Conservation (phyloP, 2,329 filamentous ascomycete species). For the Botrytis cinerea region DNA sequence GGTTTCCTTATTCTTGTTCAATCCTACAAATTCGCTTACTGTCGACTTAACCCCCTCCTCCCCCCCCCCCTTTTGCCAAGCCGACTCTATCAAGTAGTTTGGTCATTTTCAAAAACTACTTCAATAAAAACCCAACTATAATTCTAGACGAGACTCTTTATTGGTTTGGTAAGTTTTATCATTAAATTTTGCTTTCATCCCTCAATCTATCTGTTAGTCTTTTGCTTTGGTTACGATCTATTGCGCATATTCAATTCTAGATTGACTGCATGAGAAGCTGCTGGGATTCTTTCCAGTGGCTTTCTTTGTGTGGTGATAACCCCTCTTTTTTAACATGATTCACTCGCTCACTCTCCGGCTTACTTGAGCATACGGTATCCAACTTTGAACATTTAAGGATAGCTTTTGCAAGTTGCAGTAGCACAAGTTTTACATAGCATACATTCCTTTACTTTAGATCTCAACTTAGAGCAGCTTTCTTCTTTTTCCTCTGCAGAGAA, state of each 20-base stretch:
- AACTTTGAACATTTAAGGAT: neutral
- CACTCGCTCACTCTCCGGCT: conserved; percentile 1
- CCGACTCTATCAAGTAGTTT: neutral
- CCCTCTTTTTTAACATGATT: conserved; percentile 7
- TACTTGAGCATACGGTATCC: neutral
- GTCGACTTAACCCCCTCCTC: conserved; percentile 10
- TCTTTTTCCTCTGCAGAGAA: neutral
- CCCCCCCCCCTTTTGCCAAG: conserved; percentile 5
- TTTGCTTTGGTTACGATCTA: neutral
- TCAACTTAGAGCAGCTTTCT: neutral
- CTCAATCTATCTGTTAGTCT: neutral
- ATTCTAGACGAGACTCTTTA: neutral
- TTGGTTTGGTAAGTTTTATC: conserved; percentile 11
- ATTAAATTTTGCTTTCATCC: neutral
- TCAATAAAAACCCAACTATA: neutral
- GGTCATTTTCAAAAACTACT: neutral
- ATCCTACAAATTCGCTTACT: conserved; percentile 15
- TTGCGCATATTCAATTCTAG: neutral
- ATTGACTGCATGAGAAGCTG: neutral
- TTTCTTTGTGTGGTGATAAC: neutral
- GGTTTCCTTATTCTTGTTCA: neutral
- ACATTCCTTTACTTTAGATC: neutral
- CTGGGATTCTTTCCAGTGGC: neutral
- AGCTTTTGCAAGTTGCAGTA: neutral
- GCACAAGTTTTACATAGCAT: neutral